phyloP scores from a whole-genome alignment of 345 rosid genomes.

The Odontarrhena argentea region DNA sequence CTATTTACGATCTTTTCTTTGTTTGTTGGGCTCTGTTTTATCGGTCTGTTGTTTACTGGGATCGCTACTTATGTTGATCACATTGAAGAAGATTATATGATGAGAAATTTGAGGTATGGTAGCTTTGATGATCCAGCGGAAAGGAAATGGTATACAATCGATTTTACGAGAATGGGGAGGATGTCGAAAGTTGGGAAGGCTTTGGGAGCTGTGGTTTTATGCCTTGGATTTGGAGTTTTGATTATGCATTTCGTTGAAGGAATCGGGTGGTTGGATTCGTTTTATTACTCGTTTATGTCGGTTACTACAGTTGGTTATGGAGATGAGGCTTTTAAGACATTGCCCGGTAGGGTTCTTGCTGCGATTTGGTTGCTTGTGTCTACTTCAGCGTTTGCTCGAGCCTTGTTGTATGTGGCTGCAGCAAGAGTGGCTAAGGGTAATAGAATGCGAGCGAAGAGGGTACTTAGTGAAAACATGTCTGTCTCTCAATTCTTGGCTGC shows the following conservation, averaged over 20 bases:
- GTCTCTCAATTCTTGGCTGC: constrained; percentile 76
- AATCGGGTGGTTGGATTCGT: constrained; percentile 80
- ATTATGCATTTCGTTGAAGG: constrained; percentile 80
- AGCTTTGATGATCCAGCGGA: constrained; percentile 42
- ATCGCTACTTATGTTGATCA: constrained; percentile 87
- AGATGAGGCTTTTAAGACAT: constrained; percentile 60
- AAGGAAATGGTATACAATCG: constrained; percentile 57
- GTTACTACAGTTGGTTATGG: constrained; percentile 86
- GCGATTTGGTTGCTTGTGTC: constrained; percentile 80
- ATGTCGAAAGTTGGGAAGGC: constrained; percentile 96
- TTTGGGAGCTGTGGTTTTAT: constrained; percentile 76
- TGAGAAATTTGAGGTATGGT: constrained; percentile 49
- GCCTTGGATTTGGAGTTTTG: constrained; percentile 75
- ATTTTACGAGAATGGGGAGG: constrained; percentile 80
- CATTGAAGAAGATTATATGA: constrained; percentile 76
- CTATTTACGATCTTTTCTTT: constrained; percentile 82
- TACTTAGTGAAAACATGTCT: constrained; percentile 74
- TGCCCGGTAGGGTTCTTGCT: constrained; percentile 72
- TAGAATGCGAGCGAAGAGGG: constrained; percentile 68
- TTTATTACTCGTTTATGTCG: constrained; percentile 81
- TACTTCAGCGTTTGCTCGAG: constrained; percentile 72
- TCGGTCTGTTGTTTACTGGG: constrained; percentile 71
- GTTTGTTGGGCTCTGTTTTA: constrained; percentile 79
- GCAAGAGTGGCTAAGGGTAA: constrained; percentile 74
- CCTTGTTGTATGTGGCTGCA: constrained; percentile 68